phyloP scores from a whole-genome alignment of 768 basidiomycete species.

The Collybia sp. region DNA sequence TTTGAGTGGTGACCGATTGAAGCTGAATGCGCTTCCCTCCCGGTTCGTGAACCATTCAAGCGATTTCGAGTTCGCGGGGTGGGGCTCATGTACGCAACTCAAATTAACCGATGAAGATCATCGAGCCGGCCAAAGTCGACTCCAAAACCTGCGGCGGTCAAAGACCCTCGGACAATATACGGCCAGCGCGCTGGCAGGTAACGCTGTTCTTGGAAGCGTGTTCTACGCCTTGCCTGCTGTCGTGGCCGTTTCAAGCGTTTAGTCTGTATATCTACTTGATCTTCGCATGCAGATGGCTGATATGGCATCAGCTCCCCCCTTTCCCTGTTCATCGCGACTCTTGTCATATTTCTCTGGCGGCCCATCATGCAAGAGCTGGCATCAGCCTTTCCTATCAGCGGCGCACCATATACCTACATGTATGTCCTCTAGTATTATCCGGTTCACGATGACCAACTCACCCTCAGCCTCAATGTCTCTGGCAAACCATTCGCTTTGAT shows the following conservation, averaged over 20 bases:
- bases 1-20: slow-evolving; percentile 35
- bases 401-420: slow-evolving; percentile 71
- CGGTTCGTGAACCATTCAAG: slow-evolving; percentile 58
- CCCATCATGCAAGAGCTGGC: slow-evolving; percentile 73
- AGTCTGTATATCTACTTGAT: slow-evolving; percentile 32
- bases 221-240: slow-evolving; percentile 70
- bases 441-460: neutral
- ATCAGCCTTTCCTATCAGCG: slow-evolving; percentile 62
- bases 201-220: slow-evolving; percentile 62
- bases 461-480: slow-evolving; percentile 52
- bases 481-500: slow-evolving; percentile 58
- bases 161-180: slow-evolving; percentile 56
- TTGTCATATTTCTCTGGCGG: slow-evolving; percentile 65
- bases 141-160: slow-evolving; percentile 22
- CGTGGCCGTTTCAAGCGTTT: slow-evolving; percentile 55
- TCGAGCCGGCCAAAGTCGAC: slow-evolving; percentile 23
- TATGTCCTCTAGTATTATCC: slow-evolving; percentile 19
- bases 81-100: slow-evolving; percentile 51
- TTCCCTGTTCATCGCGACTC: slow-evolving; percentile 57
- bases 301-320: slow-evolving; percentile 52
- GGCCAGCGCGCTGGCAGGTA: slow-evolving; percentile 63
- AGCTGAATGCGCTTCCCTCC: slow-evolving; percentile 40
- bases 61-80: slow-evolving; percentile 70
- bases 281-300: neutral
- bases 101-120: slow-evolving; percentile 40